Percentiles rank a stretch among this genome's conserved stretches.
Evolutionary conservation across 257 asterid species (phyloP).

Genomic region (Capsicum rhomboideum): DNA sequence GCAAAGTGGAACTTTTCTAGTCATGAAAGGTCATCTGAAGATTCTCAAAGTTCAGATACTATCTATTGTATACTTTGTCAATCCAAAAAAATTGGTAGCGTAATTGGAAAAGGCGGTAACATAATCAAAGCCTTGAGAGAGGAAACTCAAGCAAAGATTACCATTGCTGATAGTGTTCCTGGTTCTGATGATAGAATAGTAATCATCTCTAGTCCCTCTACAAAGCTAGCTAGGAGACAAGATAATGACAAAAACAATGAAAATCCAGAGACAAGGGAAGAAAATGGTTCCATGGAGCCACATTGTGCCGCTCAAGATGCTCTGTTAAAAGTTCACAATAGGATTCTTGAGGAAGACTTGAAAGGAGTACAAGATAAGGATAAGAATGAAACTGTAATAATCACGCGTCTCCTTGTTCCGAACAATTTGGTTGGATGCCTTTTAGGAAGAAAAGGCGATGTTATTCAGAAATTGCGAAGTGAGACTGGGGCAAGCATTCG

Average conservation of each 20-base stretch:
- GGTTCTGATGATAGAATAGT: conserved; percentile 79
- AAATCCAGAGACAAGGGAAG: conserved; percentile 11
- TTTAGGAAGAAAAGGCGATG: conserved; percentile 75
- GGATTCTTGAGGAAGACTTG: conserved; percentile 62
- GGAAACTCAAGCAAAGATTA: conserved; percentile 76
- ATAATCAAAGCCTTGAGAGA: conserved; percentile 70
- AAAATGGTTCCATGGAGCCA: conserved; percentile 27
- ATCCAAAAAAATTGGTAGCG: conserved; percentile 67
- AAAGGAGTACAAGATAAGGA: conserved; percentile 25
- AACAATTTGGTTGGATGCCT: conserved; percentile 62
- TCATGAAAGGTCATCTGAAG: conserved; percentile 32
- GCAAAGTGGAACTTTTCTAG: conserved; percentile 36
- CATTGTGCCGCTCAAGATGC: conserved; percentile 89
- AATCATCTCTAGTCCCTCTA: conserved; percentile 51
- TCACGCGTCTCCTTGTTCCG: conserved; percentile 66
- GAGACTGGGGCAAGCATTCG: conserved; percentile 83
- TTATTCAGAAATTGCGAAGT: conserved; percentile 71
- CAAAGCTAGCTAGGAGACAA: conserved; percentile 33
- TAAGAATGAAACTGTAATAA: conserved; percentile 38
- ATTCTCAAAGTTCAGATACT: conserved; percentile 40
- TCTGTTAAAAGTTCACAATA: conserved; percentile 65
- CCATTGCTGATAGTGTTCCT: conserved; percentile 59
- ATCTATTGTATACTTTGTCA: conserved; percentile 58
- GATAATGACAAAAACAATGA: no score
- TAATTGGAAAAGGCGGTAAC: conserved; percentile 80